Base-by-base conservation (phyloP, 345 rosid species). In the Euphorbia tirucalli region DNA sequence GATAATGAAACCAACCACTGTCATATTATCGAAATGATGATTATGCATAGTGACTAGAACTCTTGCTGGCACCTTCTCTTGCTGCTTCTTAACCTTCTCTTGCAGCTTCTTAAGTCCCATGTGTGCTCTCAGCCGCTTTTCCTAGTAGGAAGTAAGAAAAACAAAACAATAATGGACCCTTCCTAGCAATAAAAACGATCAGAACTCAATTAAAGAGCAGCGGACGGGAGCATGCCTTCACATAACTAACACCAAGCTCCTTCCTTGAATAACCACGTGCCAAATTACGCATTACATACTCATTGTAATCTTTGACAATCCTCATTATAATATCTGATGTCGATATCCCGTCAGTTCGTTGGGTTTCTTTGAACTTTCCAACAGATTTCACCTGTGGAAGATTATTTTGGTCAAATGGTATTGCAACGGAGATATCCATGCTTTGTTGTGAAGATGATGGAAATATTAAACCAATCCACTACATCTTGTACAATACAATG, bases 321-420 rank as follows among this genome's bases (percentile, higher is more conserved):
- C 88, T 89, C 91, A 87, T 87, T 65, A 89, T 84, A 57, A 89
- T 74, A 63, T 89, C 93, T 35, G 93, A 89, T 60, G 88, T 89
- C 4, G 90, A 89, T 52, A 89, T 89, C 66, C 91, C 91, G n/a
- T 89, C 88, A 27, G 91, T 85, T 69, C 88, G 78, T 81, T 89
- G 81, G 0, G 93, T 89, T 78, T 89, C 91, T 78, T 84, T 85
- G 37, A 89, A 89, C 43, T 79, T 87, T 70, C 91, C 93, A 57
- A 83, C 69, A 5, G 84, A 63, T 64, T 81, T 89, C 0, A 87
- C 91, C 91, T 87, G 77, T 48, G 39, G 3, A 0, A 15, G 35
- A 63, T 18, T 46, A 39, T 65, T 54, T 49, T 44, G 28, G 25
- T n/a, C 27, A 24, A 41, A 28, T 43, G 7, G 43, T 14, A 54